phyloP scores from a whole-genome alignment of 1,284 basidiomycete species.

The Athelia psychrophila region DNA sequence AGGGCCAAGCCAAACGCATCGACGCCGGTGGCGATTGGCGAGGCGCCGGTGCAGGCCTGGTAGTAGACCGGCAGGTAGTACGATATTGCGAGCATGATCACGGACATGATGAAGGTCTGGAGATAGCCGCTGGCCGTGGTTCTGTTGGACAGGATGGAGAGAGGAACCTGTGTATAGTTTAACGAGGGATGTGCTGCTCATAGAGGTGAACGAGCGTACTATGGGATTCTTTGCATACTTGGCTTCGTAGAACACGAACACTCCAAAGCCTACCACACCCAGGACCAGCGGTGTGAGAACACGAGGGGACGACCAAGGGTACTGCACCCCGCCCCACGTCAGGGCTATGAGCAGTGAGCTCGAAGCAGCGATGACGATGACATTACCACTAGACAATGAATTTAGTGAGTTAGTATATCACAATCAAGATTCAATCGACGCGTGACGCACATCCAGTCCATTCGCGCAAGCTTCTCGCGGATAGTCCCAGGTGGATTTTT shows the following conservation, averaged over 20 bases:
- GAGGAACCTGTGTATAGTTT: conserved; percentile 7
- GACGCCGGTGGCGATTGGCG: conserved; percentile 9
- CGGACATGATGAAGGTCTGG: conserved; percentile 4
- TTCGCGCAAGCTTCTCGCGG: conserved; percentile 24
- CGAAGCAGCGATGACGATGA: conserved; percentile 23
- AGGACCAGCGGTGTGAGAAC: conserved; percentile 27
- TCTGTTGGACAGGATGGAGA: conserved; percentile 9
- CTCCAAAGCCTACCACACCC: conserved; percentile 23
- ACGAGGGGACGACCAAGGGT: conserved; percentile 25
- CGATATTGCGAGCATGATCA: not conserved
- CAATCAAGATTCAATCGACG: no score
- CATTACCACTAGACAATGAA: conserved; percentile 16
- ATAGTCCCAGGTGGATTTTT: conserved; percentile 23
- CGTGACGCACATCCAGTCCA: conserved; percentile 27
- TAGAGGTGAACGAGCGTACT: not conserved
- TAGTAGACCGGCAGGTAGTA: conserved; percentile 14
- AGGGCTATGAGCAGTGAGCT: conserved; percentile 26
- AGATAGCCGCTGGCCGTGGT: conserved; percentile 8
- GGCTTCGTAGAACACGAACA: conserved; percentile 22
- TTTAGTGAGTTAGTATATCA: no score
- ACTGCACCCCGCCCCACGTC: conserved; percentile 29
- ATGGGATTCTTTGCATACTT: conserved; percentile 1
- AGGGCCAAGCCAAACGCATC: conserved; percentile 10
- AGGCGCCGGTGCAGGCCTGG: conserved; percentile 11
- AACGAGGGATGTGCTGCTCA: not conserved